Evolutionary conservation across 345 rosid genomes (phyloP).

Genomic region (Gossypium longicalyx): DNA sequence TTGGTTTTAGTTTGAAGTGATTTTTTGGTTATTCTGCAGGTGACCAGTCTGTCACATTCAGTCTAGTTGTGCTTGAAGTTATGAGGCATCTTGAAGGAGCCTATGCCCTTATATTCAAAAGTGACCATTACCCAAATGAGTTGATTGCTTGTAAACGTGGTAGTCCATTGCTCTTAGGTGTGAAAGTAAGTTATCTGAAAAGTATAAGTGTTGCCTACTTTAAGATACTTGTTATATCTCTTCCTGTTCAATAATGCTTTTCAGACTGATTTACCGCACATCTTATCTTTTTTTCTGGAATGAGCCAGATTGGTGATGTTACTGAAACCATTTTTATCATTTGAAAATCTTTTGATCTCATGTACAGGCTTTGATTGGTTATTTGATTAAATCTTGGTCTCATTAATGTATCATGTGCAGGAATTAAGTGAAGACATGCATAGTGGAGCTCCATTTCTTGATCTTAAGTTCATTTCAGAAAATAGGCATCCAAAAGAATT

Average conservation of each 20-base stretch:
- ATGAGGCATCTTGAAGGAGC: constrained; percentile 99
- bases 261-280: neutral
- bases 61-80: constrained; percentile 92
- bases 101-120: constrained; percentile 95
- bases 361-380: neutral
- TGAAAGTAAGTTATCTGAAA: constrained; percentile 58
- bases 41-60: constrained; percentile 60
- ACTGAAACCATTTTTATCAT: neutral
- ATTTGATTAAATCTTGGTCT: neutral
- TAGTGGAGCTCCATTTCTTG: constrained; percentile 51
- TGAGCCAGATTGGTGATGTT: neutral
- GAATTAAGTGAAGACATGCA: constrained; percentile 46
- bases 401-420: constrained; percentile 29
- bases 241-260: neutral
- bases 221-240: neutral
- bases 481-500: constrained; percentile 73
- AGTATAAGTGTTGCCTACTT: neutral
- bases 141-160: constrained; percentile 95
- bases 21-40: constrained; percentile 35
- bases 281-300: neutral
- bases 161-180: constrained; percentile 86
- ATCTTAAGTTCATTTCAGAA: constrained; percentile 54
- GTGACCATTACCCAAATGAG: constrained; percentile 89
- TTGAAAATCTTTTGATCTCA: neutral
- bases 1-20: neutral